Evolutionary conservation across 768 basidiomycete species (phyloP).

Genomic region (Leccinum imitatum): DNA sequence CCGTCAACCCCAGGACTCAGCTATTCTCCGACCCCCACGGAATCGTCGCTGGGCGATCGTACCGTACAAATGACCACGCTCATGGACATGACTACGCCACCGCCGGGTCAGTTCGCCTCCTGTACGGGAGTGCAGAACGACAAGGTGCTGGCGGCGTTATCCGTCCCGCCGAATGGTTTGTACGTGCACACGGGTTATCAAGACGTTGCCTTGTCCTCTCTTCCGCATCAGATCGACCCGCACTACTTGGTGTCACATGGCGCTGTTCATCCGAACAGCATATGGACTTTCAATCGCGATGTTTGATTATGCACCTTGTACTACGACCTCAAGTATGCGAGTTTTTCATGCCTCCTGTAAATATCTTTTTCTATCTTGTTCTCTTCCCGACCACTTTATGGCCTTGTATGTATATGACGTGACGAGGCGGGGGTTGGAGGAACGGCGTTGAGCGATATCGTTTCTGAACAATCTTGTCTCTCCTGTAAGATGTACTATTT

Average conservation of each 20-base stretch:
- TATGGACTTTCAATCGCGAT: slow-evolving; percentile 22
- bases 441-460: slow-evolving; percentile 15
- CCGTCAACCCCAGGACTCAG: slow-evolving; percentile 58
- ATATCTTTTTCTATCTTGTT: slow-evolving; percentile 21
- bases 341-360: slow-evolving; percentile 21
- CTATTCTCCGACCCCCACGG: slow-evolving; percentile 61
- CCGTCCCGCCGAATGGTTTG: slow-evolving; percentile 16
- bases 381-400: not conserved
- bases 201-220: slow-evolving; percentile 6
- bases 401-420: slow-evolving; percentile 26
- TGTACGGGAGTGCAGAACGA: slow-evolving; percentile 37
- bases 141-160: slow-evolving; percentile 26
- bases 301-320: slow-evolving; percentile 7
- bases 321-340: not conserved
- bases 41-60: slow-evolving; percentile 53
- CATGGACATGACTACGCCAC: slow-evolving; percentile 42
- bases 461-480: slow-evolving; percentile 20
- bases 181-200: slow-evolving; percentile 23
- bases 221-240: slow-evolving; percentile 11
- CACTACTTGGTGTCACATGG: slow-evolving; percentile 18
- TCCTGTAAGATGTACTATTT: slow-evolving; percentile 23
- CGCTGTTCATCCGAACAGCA: slow-evolving; percentile 8
- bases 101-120: slow-evolving; percentile 38
- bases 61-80: slow-evolving; percentile 58
- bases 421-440: slow-evolving; percentile 17